Evolutionary conservation across 2,329 filamentous ascomycete species (phyloP).

Genomic region (Phialophora tarda): DNA sequence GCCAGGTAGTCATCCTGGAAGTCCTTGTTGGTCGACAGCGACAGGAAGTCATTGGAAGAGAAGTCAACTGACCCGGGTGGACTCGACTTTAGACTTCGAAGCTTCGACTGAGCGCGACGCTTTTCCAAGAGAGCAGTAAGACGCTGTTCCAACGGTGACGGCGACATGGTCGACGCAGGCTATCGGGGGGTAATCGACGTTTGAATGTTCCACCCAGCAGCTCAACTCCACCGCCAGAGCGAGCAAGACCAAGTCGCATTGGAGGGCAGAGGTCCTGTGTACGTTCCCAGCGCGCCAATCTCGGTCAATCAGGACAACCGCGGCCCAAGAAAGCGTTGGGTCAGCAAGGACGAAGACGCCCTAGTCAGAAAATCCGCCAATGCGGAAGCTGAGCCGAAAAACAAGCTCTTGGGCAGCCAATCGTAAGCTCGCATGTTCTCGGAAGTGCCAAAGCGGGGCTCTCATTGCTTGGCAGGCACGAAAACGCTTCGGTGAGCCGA

Average conservation of each 20-base stretch:
- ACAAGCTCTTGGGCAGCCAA: conserved; percentile 18
- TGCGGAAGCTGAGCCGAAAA: conserved; percentile 11
- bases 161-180: conserved; percentile 19
- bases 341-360: background rate
- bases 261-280: background rate
- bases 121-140: conserved; percentile 42
- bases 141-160: conserved; percentile 32
- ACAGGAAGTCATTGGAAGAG: conserved; percentile 70
- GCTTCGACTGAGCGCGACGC: conserved; percentile 52
- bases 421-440: conserved; percentile 16
- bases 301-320: background rate
- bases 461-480: conserved; percentile 29
- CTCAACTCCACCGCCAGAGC: background rate
- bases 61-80: conserved; percentile 59
- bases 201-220: background rate
- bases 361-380: background rate
- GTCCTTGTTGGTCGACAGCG: conserved; percentile 56
- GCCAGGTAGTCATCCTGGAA: conserved; percentile 58
- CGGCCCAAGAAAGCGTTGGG: conserved; percentile 13
- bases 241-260: background rate
- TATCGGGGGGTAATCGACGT: background rate
- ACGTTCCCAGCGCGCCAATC: background rate
- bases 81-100: conserved; percentile 55
- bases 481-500: conserved; percentile 21
- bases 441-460: conserved; percentile 9